Evolutionary conservation across 768 basidiomycete genomes (phyloP), one percentile per base, ranked within the genome.

Genomic region (Podaxis mareebaensis): DNA sequence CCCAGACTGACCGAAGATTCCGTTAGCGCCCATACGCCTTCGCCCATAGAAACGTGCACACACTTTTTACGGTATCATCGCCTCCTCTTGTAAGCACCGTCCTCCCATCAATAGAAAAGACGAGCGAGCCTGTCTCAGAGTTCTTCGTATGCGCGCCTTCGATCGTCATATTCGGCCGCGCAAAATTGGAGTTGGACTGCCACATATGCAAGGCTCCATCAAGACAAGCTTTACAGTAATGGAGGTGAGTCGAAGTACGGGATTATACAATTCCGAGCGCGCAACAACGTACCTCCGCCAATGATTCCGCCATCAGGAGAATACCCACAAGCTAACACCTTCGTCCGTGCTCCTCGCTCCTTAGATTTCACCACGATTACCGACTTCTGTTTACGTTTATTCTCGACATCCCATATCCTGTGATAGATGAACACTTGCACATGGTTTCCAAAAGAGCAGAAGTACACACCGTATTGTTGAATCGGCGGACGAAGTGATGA

Each of bases 351-450:
- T 36, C 97, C 97, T 62, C 96, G 82, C 67, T 98, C 95, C 72
- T 96, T 98, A 8, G 92, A 95, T 77, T 96, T 96, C 70, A 96
- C 94, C 15, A 98, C 95, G 68, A 99, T 96, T 48, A 97, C 95
- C 0, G 88, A 84, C 78, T 95, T 98, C 71, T 97, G 95, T 76
- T 98, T 97, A 56, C 93, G 86, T 73, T 89, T 93, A 70, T 95
- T 89, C 72, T 94, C 91, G 38, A 88, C 85, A 69, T 99, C 92
- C 97, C 97, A 99, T 75, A 99, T 91, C 64, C 95, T 96, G 63
- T 57, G 40, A 24, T 48, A 55, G 54, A 55, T 53, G 57, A 42
- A 65, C 22, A 49, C 30, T 60, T 44, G 24, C 17, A 52, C 56
- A 44, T 44, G 24, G 24, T 33, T 61, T 22, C 38, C 51, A 39